These are phyloP conservation scores for Haberlea rhodopensis DNA, from an alignment of 257 asterid species.

Conservation along the genomic window DNA sequence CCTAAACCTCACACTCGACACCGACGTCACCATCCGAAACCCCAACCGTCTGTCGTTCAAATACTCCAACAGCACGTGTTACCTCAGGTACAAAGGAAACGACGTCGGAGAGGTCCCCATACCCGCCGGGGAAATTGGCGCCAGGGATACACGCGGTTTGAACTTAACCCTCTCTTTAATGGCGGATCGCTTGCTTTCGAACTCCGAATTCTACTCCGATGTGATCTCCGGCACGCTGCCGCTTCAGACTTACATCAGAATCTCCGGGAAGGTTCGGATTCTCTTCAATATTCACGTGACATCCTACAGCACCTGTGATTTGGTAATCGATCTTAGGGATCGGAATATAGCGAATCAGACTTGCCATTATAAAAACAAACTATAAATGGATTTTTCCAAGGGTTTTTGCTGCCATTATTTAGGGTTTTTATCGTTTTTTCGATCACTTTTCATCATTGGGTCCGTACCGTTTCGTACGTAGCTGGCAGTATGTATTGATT, in stretches of 20 bases:
- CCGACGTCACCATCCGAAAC: slow-evolving; percentile 40
- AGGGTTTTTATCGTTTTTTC: background rate
- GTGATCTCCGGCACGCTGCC: slow-evolving; percentile 51
- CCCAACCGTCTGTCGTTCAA: slow-evolving; percentile 73
- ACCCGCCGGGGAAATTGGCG: slow-evolving; percentile 55
- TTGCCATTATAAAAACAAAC: slow-evolving; percentile 62
- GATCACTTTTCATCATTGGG: background rate
- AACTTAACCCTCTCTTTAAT: slow-evolving; percentile 55
- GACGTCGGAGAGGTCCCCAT: slow-evolving; percentile 68
- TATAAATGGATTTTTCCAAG: slow-evolving; percentile 27
- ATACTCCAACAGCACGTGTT: slow-evolving; percentile 42
- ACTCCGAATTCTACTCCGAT: slow-evolving; percentile 46
- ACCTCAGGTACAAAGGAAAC: slow-evolving; percentile 49
- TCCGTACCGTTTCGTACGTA: background rate
- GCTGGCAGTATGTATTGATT: background rate
- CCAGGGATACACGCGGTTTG: slow-evolving; percentile 42
- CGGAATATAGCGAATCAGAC: slow-evolving; percentile 41
- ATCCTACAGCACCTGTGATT: slow-evolving; percentile 54
- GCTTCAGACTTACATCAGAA: slow-evolving; percentile 51
- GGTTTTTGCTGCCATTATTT: too few relatives aligned
- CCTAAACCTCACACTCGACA: slow-evolving; percentile 53
- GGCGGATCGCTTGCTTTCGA: slow-evolving; percentile 69
- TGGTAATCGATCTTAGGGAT: slow-evolving; percentile 35
- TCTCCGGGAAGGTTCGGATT: slow-evolving; percentile 57
- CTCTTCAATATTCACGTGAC: slow-evolving; percentile 50